Conservation (phyloP, 1,284 basidiomycete genomes). For the Fereydounia khargensis region DNA sequence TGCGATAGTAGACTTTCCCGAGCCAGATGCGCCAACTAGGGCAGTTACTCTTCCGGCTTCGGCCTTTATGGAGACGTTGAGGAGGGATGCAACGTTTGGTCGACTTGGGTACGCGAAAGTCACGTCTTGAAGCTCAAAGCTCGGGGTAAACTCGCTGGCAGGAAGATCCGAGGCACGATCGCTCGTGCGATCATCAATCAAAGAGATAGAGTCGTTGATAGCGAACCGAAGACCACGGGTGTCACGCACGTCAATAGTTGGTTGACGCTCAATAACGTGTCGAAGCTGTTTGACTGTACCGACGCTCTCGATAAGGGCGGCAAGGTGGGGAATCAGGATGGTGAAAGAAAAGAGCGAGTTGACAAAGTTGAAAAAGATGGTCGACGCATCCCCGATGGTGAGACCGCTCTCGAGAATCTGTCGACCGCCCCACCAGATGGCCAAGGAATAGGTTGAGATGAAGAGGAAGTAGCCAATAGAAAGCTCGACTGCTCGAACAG, state of each 20-base stretch:
- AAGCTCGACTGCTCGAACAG: constrained; percentile 44
- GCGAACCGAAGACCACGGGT: constrained; percentile 21
- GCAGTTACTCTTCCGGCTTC: constrained; percentile 53
- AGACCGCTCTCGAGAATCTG: constrained; percentile 31
- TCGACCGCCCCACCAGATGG: constrained; percentile 47
- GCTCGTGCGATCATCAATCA: too few species aligned
- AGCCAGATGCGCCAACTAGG: constrained; percentile 55
- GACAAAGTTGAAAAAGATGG: constrained; percentile 65
- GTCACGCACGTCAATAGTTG: constrained; percentile 47
- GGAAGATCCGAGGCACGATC: too few species aligned
- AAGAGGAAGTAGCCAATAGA: constrained; percentile 42
- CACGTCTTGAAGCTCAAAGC: constrained; percentile 41
- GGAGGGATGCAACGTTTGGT: constrained; percentile 39
- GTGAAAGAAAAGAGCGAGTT: constrained; percentile 97
- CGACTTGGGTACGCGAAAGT: constrained; percentile 52
- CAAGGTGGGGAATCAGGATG: constrained; percentile 56
- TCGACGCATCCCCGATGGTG: constrained; percentile 33
- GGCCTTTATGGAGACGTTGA: constrained; percentile 36
- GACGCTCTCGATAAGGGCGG: constrained; percentile 40
- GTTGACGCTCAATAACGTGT: constrained; percentile 44
- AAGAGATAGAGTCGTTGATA: too few species aligned
- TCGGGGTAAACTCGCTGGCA: constrained; percentile 18
- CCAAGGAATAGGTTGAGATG: constrained; percentile 33
- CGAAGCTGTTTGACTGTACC: constrained; percentile 43
- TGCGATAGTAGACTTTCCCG: constrained; percentile 59